These are phyloP conservation scores for Russula earlei DNA, from an alignment of 768 basidiomycete genomes.

Conservation along the genomic window DNA sequence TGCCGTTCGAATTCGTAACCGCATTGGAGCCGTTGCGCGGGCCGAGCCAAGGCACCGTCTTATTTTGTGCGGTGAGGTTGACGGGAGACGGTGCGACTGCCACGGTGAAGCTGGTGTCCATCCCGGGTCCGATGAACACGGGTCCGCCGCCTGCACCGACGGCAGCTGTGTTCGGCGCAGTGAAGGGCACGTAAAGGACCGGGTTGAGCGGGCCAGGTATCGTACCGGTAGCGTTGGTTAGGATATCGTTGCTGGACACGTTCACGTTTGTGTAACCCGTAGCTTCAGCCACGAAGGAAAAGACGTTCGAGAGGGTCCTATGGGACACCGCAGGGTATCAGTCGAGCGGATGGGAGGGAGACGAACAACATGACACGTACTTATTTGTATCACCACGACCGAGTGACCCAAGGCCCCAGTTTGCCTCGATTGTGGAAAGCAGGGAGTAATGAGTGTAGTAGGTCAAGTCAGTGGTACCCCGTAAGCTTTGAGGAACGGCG, in stretches of 20 bases:
- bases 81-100: conserved; percentile 25
- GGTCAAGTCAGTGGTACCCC: conserved; percentile 39
- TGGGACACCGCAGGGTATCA: not conserved
- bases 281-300: conserved; percentile 37
- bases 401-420: conserved; percentile 53
- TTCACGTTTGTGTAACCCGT: conserved; percentile 37
- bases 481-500: conserved; percentile 34
- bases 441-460: conserved; percentile 57
- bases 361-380: conserved; percentile 20
- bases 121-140: conserved; percentile 30
- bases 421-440: conserved; percentile 46
- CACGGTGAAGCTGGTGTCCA: conserved; percentile 30
- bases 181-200: conserved; percentile 33
- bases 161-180: conserved; percentile 33
- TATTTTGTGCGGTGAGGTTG: conserved; percentile 30
- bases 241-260: conserved; percentile 21
- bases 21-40: no score
- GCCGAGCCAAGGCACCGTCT: conserved; percentile 20
- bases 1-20: no score
- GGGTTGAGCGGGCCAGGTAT: conserved; percentile 38
- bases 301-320: conserved; percentile 39
- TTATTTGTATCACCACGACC: conserved; percentile 49
- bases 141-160: conserved; percentile 35
- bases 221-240: conserved; percentile 34
- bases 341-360: not conserved